Evolutionary conservation across 2,329 filamentous ascomycete genomes (phyloP).

Genomic region (Ceratocystis alfenasii): DNA sequence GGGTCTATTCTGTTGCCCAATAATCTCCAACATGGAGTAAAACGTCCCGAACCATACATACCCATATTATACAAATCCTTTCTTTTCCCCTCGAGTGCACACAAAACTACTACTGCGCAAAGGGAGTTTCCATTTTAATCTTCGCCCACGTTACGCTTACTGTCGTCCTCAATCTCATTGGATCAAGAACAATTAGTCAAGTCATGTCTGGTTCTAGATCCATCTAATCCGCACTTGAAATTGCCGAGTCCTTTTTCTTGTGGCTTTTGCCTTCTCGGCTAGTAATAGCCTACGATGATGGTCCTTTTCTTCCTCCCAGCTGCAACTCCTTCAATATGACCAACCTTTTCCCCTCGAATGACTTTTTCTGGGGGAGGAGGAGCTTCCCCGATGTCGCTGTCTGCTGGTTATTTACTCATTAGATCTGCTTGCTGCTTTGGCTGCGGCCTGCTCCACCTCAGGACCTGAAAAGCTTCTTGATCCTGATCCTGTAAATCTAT

Average conservation of each 20-base stretch:
- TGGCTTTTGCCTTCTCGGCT: not conserved
- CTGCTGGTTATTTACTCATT: not conserved
- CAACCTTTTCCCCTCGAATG: not conserved
- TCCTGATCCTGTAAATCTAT: constrained; percentile 16
- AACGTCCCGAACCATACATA: not conserved
- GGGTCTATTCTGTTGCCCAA: not conserved
- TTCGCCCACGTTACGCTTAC: not conserved
- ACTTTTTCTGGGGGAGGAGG: not conserved
- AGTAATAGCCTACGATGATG: not conserved
- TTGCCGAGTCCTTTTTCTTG: not conserved
- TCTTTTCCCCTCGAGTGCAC: not conserved
- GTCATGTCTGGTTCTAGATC: not conserved
- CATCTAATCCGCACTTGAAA: not conserved
- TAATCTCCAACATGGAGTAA: constrained; percentile 5
- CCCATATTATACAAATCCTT: constrained; percentile 2
- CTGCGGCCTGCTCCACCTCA: constrained; percentile 1
- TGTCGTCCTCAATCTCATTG: not conserved
- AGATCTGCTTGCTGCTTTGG: not conserved
- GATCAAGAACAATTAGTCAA: not conserved
- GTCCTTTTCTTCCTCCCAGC: not conserved
- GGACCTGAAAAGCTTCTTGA: constrained; percentile 18
- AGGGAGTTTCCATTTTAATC: not conserved
- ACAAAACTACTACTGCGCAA: not conserved
- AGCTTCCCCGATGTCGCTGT: constrained; percentile 10
- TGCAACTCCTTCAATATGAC: not conserved